Conservation (phyloP, 768 basidiomycete species). For the Candolleomyces eurysporus region DNA sequence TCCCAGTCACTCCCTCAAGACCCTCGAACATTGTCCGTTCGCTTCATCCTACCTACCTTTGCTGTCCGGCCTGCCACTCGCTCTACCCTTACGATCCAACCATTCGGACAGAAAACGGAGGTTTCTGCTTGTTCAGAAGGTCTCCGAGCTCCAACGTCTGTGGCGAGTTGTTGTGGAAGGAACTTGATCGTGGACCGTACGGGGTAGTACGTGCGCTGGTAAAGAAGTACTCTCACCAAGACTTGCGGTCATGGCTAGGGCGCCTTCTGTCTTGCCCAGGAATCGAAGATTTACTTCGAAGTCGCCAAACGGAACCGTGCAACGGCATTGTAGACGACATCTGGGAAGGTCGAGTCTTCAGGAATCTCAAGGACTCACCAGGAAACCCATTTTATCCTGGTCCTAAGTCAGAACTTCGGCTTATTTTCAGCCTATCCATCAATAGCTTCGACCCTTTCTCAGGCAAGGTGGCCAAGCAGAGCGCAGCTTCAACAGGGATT, state of each 20-base stretch:
- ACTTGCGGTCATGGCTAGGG: no score
- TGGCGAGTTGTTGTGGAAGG: no score
- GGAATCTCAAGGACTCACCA: not conserved
- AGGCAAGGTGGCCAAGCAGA: constrained; percentile 22
- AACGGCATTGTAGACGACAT: not conserved
- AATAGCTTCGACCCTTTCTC: constrained; percentile 33
- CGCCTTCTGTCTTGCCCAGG: not conserved
- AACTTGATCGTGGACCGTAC: no score
- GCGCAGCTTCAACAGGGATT: constrained; percentile 20
- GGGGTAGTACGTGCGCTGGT: no score
- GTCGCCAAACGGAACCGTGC: not conserved
- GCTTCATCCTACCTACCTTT: no score
- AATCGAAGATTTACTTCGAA: not conserved
- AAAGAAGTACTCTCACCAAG: no score
- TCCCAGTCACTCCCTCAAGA: not conserved
- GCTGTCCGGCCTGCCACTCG: no score
- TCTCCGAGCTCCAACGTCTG: not conserved
- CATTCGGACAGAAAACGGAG: not conserved
- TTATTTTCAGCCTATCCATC: constrained; percentile 23
- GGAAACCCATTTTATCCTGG: constrained; percentile 3
- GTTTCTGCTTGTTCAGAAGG: not conserved
- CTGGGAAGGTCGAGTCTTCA: not conserved
- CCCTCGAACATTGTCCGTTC: not conserved
- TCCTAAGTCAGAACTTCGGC: constrained; percentile 3
- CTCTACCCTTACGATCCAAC: not conserved